Percentiles rank a stretch among this genome's conserved stretches.
Conservation (phyloP, 1,284 basidiomycete genomes). For the Tilletia setariae region DNA sequence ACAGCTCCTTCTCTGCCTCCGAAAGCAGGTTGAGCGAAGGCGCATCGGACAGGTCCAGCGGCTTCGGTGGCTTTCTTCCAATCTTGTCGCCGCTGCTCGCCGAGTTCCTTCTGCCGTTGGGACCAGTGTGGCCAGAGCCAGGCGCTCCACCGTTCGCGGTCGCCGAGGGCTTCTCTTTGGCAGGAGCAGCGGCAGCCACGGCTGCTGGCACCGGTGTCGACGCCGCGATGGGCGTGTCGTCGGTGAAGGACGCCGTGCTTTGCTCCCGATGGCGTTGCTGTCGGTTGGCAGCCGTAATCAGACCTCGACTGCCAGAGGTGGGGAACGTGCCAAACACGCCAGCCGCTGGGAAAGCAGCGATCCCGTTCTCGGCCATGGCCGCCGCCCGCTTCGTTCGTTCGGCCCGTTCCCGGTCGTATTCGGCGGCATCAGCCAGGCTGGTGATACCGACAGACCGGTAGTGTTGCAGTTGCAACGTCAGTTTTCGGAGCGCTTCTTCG, state of each 20-base stretch:
- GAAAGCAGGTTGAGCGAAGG: slow-evolving; percentile 49
- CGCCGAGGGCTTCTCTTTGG: slow-evolving; percentile 22
- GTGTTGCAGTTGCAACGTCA: slow-evolving; percentile 47
- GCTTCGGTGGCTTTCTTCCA: slow-evolving; percentile 36
- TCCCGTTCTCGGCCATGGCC: slow-evolving; percentile 43
- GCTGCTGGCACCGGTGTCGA: slow-evolving; percentile 7
- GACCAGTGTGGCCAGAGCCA: slow-evolving; percentile 3
- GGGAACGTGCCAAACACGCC: slow-evolving; percentile 10
- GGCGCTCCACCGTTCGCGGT: slow-evolving; percentile 16
- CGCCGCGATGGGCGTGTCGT: slow-evolving; percentile 11
- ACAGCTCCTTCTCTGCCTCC: slow-evolving; percentile 42
- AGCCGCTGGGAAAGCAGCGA: slow-evolving; percentile 40
- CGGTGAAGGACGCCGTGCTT: slow-evolving; percentile 27
- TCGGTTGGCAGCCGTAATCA: slow-evolving; percentile 21
- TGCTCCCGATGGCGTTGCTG: slow-evolving; percentile 35
- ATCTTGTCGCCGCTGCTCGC: slow-evolving; percentile 32
- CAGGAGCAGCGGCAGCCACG: slow-evolving; percentile 21
- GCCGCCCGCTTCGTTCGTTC: slow-evolving; percentile 44
- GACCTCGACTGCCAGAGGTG: background rate
- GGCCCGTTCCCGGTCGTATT: slow-evolving; percentile 47
- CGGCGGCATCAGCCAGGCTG: slow-evolving; percentile 44
- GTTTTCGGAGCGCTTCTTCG: slow-evolving; percentile 48
- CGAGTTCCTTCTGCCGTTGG: slow-evolving; percentile 3
- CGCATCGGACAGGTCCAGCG: slow-evolving; percentile 42
- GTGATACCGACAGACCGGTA: slow-evolving; percentile 49